These are phyloP conservation scores for Nitzschia putrida DNA, from an alignment of 108 stramenopile species.

Conservation along the genomic window DNA sequence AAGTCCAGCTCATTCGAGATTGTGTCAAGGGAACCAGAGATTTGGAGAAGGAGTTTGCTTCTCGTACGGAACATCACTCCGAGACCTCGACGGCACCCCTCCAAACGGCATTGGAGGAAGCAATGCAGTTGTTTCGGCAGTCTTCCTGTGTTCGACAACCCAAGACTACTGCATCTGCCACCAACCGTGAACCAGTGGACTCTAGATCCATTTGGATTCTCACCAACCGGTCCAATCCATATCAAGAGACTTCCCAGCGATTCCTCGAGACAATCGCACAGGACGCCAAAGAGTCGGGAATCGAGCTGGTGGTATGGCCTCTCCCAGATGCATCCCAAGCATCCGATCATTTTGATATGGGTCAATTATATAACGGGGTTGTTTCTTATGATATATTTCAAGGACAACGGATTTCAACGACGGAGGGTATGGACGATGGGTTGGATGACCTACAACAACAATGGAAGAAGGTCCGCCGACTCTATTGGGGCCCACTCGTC, in stretches of 20 bases:
- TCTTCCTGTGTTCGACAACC: constrained; percentile 49
- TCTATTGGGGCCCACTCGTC: constrained; percentile 56
- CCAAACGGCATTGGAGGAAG: constrained; percentile 46
- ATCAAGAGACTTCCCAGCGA: constrained; percentile 10
- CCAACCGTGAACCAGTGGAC: constrained; percentile 48
- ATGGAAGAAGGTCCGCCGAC: constrained; percentile 25
- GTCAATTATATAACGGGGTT: constrained; percentile 24
- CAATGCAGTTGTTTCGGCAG: constrained; percentile 47
- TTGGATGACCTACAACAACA: constrained; percentile 19
- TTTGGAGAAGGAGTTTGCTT: constrained; percentile 58
- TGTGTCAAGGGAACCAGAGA: constrained; percentile 35
- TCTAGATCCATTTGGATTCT: constrained; percentile 74
- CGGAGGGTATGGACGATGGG: constrained; percentile 20
- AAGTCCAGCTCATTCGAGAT: constrained; percentile 23
- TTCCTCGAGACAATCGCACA: constrained; percentile 40
- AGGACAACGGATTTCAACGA: background rate
- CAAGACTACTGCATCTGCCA: constrained; percentile 5
- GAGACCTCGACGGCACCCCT: constrained; percentile 17
- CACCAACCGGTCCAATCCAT: constrained; percentile 57
- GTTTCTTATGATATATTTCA: constrained; percentile 11
- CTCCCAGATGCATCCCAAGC: constrained; percentile 10
- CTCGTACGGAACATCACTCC: background rate
- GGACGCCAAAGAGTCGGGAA: constrained; percentile 52
- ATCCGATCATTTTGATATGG: constrained; percentile 11
- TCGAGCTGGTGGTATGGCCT: constrained; percentile 64